Evolutionary conservation across 257 asterid genomes (phyloP), one percentile per base, ranked within the genome.

Genomic region (Jasminum sambac): DNA sequence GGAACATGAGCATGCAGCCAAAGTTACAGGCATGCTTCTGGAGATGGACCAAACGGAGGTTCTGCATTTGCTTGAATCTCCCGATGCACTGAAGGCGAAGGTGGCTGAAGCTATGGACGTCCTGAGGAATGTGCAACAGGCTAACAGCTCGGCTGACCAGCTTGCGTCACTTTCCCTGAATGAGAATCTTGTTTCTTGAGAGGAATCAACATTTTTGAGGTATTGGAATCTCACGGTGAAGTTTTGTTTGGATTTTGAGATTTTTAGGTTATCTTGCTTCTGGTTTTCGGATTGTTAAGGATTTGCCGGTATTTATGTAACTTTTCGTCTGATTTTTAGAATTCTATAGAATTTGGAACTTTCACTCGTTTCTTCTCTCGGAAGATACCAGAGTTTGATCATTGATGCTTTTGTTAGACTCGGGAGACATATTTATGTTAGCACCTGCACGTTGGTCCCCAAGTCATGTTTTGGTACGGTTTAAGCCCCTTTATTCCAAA

Each of bases 21-120:
- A 55, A 55, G 62, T 55, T 23, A 23, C 62, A 23, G 62, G 62
- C 36, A 55, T 55, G 62, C 62, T 55, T 11, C 11, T 55, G 62
- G 62, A 55, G 23, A 55, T 55, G 62, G 62, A 55, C 36, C 62
- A 55, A 34, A 55, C 62, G 0, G 62, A 55, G 62, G 62, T 55
- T 9, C 36, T 55, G n/a, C 62, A 55, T 55, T 23, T 55, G 62
- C 62, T 55, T 0, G 62, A 55, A 55, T 55, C 62, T 19, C 62
- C 62, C 4, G 62, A 55, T 10, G 62, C 62, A 9, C 9, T 55
- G 62, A 55, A 55, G 62, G 62, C 62, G 4, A 55, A 55, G 62
- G 62, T 55, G 8, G 62, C 62, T 19, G 62, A 55, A 34, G 62
- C 62, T 55, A 55, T 55, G 62, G 62, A 55, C 21, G 62, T 55